These are phyloP conservation scores for Cladosporium sp. DNA, from an alignment of 2,329 filamentous ascomycete genomes.

Conservation along the genomic window DNA sequence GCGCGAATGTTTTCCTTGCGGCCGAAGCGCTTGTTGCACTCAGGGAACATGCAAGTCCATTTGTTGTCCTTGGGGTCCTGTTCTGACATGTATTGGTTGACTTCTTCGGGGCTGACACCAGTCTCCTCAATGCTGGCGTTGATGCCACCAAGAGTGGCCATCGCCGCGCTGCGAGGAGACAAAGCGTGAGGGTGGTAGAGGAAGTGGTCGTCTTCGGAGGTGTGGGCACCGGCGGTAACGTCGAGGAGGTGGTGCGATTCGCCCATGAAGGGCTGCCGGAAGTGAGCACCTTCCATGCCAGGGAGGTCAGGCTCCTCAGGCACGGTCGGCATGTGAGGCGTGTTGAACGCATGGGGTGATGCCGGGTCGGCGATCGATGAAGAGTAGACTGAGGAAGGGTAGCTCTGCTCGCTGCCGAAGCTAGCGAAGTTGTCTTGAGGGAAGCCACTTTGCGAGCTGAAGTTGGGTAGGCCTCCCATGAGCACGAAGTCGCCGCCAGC, in stretches of 20 bases:
- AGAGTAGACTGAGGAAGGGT: slow-evolving; percentile 51
- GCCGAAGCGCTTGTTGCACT: slow-evolving; percentile 88
- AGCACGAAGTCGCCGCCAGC: slow-evolving; percentile 29
- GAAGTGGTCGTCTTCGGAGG: slow-evolving; percentile 15
- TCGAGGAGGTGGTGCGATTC: slow-evolving; percentile 33
- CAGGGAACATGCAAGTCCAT: slow-evolving; percentile 57
- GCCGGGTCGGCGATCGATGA: slow-evolving; percentile 50
- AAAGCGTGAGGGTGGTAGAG: slow-evolving; percentile 24
- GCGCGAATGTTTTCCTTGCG: slow-evolving; percentile 98
- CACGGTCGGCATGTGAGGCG: slow-evolving; percentile 40
- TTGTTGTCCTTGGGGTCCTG: slow-evolving; percentile 46
- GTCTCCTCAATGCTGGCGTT: slow-evolving; percentile 71
- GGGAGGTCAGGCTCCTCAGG: slow-evolving; percentile 34
- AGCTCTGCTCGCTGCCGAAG: slow-evolving; percentile 45
- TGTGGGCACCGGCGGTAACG: slow-evolving; percentile 24
- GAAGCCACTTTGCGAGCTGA: slow-evolving; percentile 13
- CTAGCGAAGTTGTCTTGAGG: slow-evolving; percentile 23
- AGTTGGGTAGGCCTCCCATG: slow-evolving; percentile 6
- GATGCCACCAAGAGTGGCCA: slow-evolving; percentile 52
- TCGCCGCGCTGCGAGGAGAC: slow-evolving; percentile 42
- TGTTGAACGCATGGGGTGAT: slow-evolving; percentile 42
- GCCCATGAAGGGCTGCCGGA: slow-evolving; percentile 18
- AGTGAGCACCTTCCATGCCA: slow-evolving; percentile 31
- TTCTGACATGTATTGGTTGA: slow-evolving; percentile 50
- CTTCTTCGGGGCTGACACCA: slow-evolving; percentile 80